Evolutionary conservation across 202 grass and related monocot genomes (phyloP).

Genomic region (Setaria italica): DNA sequence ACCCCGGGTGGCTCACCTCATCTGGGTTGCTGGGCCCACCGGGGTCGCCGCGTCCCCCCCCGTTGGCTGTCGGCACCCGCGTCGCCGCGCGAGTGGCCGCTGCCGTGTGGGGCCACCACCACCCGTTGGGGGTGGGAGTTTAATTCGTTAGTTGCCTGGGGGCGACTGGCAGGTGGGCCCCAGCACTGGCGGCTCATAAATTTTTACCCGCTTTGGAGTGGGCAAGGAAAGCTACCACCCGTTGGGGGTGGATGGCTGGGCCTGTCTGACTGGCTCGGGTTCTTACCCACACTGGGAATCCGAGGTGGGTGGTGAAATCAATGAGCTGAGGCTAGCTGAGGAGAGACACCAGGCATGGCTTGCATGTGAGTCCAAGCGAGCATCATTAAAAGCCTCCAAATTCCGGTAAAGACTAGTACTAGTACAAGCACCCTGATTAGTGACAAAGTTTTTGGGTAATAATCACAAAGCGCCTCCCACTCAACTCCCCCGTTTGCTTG

Average conservation of each 20-base stretch:
- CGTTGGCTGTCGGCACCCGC: conserved; percentile 25
- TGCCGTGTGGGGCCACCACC: background rate
- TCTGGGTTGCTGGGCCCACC: background rate
- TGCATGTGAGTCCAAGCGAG: conserved; percentile 45
- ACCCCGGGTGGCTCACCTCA: background rate
- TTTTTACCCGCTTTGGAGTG: background rate
- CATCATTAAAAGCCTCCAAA: conserved; percentile 30
- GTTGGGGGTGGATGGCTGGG: background rate
- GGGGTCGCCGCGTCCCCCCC: conserved; percentile 6
- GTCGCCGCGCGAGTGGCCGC: background rate
- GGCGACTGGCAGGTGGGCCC: conserved; percentile 6
- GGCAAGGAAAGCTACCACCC: background rate
- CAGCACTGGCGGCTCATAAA: background rate
- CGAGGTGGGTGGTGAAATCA: conserved; percentile 28
- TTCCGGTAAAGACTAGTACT: background rate
- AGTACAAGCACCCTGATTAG: background rate
- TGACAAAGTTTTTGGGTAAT: background rate
- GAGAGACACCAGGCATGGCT: conserved; percentile 38
- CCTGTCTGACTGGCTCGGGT: background rate
- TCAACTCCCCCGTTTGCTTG: background rate
- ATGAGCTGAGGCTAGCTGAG: background rate
- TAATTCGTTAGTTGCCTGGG: background rate
- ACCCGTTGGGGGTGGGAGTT: background rate
- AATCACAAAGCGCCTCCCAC: background rate
- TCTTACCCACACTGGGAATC: conserved; percentile 39